phyloP scores from a whole-genome alignment of 2,329 filamentous ascomycete genomes.

The Phialophora verrucosa region DNA sequence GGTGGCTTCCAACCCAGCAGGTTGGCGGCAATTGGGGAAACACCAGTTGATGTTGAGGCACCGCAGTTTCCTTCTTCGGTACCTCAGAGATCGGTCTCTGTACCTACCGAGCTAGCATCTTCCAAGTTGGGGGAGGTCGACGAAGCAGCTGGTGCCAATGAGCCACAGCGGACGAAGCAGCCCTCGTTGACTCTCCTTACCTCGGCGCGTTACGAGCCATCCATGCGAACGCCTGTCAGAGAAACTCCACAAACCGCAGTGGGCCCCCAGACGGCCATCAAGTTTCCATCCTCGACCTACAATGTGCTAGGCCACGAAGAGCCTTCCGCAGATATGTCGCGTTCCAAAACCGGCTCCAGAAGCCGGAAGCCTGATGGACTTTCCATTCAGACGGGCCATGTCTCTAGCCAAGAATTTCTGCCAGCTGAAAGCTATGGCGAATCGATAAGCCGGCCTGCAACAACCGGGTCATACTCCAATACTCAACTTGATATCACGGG shows the following conservation, averaged over 20 bases:
- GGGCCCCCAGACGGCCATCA: slow-evolving; percentile 70
- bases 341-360: slow-evolving; percentile 66
- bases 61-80: slow-evolving; percentile 42
- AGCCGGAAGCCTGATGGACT: slow-evolving; percentile 80
- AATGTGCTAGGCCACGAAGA: slow-evolving; percentile 40
- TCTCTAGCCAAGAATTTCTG: slow-evolving; percentile 55
- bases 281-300: slow-evolving; percentile 41
- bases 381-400: slow-evolving; percentile 64
- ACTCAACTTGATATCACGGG: slow-evolving; percentile 44
- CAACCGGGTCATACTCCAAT: slow-evolving; percentile 37
- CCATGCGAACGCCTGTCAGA: slow-evolving; percentile 44
- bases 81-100: slow-evolving; percentile 45
- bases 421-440: slow-evolving; percentile 43
- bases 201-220: slow-evolving; percentile 54
- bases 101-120: slow-evolving; percentile 38
- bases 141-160: slow-evolving; percentile 46
- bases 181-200: slow-evolving; percentile 50
- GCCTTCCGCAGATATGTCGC: slow-evolving; percentile 63
- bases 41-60: slow-evolving; percentile 59
- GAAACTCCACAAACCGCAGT: slow-evolving; percentile 66
- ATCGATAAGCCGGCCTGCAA: slow-evolving; percentile 41
- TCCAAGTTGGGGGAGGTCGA: slow-evolving; percentile 16
- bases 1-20: slow-evolving; percentile 61
- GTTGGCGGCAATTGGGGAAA: slow-evolving; percentile 80
- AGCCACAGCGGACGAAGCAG: slow-evolving; percentile 43